phyloP scores from a whole-genome alignment of 83 land plant species.

The Picea abies region DNA sequence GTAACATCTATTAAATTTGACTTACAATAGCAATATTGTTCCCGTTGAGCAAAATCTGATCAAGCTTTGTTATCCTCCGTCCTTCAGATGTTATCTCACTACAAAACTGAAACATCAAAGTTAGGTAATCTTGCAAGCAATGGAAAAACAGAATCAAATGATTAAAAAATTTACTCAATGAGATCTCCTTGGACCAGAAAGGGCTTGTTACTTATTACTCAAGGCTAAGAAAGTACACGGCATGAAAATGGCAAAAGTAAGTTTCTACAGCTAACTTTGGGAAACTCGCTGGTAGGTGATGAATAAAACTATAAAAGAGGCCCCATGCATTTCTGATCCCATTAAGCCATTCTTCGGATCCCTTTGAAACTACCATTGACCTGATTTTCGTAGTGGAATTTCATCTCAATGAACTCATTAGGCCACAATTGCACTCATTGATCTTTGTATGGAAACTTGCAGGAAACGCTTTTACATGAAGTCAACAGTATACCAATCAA shows the following conservation, averaged over 20 bases:
- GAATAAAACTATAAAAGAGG: background rate
- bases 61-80: slow-evolving; percentile 91
- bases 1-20: background rate
- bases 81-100: slow-evolving; percentile 99
- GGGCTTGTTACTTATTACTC: background rate
- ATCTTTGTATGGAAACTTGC: too few relatives aligned
- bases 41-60: slow-evolving; percentile 95
- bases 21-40: slow-evolving; percentile 99
- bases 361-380: too few relatives aligned
- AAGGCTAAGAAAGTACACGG: background rate
- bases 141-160: background rate
- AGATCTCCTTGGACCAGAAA: background rate
- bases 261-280: background rate
- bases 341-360: background rate
- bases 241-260: background rate
- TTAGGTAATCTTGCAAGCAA: background rate
- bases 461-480: too few relatives aligned
- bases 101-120: slow-evolving; percentile 16
- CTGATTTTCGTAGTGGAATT: too few relatives aligned
- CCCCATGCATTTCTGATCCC: background rate
- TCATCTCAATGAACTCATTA: too few relatives aligned
- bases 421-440: too few relatives aligned
- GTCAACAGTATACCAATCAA: too few relatives aligned
- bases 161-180: background rate
- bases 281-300: background rate